Base-by-base conservation (phyloP, 2,329 filamentous ascomycete genomes). In the Neonectria coccinea region DNA sequence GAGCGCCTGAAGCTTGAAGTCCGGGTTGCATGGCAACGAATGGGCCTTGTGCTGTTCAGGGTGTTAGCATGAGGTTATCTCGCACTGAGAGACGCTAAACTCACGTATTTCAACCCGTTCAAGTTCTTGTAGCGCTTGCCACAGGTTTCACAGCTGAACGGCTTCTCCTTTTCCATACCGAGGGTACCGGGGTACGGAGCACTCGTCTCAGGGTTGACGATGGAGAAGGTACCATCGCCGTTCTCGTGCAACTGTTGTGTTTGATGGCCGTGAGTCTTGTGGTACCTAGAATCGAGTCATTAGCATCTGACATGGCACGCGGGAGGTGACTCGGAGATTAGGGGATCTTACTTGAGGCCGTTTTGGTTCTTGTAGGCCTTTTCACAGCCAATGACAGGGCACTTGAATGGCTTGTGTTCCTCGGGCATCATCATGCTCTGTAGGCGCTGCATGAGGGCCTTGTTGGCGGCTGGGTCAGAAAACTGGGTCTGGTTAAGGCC, bases 311-410 rank as follows among this genome's bases (percentile, higher is more conserved):
- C 14, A 42, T 10, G 18, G 25, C 11, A 20, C 36, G 22, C 45
- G 22, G 42, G 52, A 48, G 53, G 25, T 7, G 33, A 11, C 11
- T 27, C 11, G 6, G 67, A 54, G n/a, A 55, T 31, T 39, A 48
- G 36, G 54, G 33, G 42, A 25, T 20, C 83, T 73, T 93, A 99
- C 88, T 98, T 99, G 61, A 99, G 85, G 54, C 96, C 96, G 73
- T 99, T 99, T 78, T 98, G 96, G 79, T 99, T 99, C 86, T 99
- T 99, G 83, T 99, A 99, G 0, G 96, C 95, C 84, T 99, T 99
- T 79, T 98, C 96, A 76, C 96, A 99, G 6, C 96, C 96, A 77
- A 99, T 97, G 55, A 99, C 96, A 1, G 96, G 96, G 75, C 96
- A 99, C 78, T 94, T 92, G 85, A 97, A 99, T 0, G 96, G 96